Base-by-base conservation (phyloP, 2,329 filamentous ascomycete species). In the Coleophoma cylindrospora region DNA sequence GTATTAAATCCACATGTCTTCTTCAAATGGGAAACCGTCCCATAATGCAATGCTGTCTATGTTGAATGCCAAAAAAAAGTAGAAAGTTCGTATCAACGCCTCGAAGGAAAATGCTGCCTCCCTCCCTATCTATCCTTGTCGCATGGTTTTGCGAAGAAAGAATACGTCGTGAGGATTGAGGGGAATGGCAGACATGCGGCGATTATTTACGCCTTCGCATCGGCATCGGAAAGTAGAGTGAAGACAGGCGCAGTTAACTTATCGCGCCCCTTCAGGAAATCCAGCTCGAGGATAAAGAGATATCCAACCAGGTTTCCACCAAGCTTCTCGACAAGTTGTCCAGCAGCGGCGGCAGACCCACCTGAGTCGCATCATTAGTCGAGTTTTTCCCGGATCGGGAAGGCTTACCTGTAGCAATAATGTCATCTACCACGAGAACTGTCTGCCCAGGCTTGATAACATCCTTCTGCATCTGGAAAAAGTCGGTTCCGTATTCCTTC, bases 401-500 rank as follows among this genome's bases (percentile, higher is more conserved):
- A 33, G n/a, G 27, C 34, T 69, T 77, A 96, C 92, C 92, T 57
- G 94, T 99, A 50, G 94, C 94, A 74, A 99, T 97, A 66, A 99
- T 95, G 69, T 99, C 94, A 70, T 99, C 94, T 33, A 99, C 91
- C 58, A 99, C 80, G 55, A 99, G 75, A 51, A 96, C 92, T 69
- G 86, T 91, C 74, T 96, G 89, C 34, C 91, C 91, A 47, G 82
- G 78, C 73, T 87, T 85, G 64, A 99, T 85, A 41, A 86, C 86
- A 69, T 87, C 91, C 59, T 80, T 75, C 76, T 99, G 94, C 76
- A 99, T 95, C 79, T 97, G 89, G 75, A 99, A 97, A 67, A 86
- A 86, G 69, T 99, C 94, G 70, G 84, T 80, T 56, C 94, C 94
- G 66, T 99, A 99, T 72, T 99, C 94, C 79, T 99, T 99, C 71